phyloP scores from a whole-genome alignment of 192 early-diverging fungal species.

The Umbelopsis isabellina region DNA sequence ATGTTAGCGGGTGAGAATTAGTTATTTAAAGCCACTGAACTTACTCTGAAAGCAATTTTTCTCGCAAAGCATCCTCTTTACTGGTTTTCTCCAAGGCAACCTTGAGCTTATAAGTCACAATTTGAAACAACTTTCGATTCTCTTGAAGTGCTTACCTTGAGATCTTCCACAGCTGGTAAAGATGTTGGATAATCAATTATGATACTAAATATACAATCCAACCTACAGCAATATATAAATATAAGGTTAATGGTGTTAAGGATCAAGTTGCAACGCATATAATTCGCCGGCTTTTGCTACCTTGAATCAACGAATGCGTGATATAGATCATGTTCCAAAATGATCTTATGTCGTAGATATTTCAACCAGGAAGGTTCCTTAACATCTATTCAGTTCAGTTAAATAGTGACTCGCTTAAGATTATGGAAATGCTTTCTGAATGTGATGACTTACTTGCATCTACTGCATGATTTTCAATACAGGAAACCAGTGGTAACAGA shows the following conservation, averaged over 20 bases:
- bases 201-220: slow-evolving; percentile 69
- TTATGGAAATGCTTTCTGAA: background rate
- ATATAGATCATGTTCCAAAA: slow-evolving; percentile 11
- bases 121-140: background rate
- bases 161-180: slow-evolving; percentile 59
- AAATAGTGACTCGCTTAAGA: background rate
- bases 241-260: too few species aligned
- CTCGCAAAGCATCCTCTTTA: slow-evolving; percentile 36
- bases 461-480: slow-evolving; percentile 10
- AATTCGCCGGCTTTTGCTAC: background rate
- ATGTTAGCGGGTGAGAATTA: too few species aligned
- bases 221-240: slow-evolving; percentile 31
- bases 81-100: slow-evolving; percentile 28
- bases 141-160: slow-evolving; percentile 40
- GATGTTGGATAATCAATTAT: slow-evolving; percentile 76
- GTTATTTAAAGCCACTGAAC: background rate
- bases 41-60: slow-evolving; percentile 34
- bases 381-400: background rate
- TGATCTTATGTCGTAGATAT: slow-evolving; percentile 15
- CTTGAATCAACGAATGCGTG: background rate
- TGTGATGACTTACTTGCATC: slow-evolving; percentile 4
- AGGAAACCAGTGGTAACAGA: slow-evolving; percentile 2
- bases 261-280: background rate
- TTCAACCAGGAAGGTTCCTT: slow-evolving; percentile 11
- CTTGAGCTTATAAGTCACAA: background rate